Evolutionary conservation across 2,329 filamentous ascomycete genomes (phyloP), one percentile per base, ranked within the genome.

Genomic region (Leptographium galeiforme): DNA sequence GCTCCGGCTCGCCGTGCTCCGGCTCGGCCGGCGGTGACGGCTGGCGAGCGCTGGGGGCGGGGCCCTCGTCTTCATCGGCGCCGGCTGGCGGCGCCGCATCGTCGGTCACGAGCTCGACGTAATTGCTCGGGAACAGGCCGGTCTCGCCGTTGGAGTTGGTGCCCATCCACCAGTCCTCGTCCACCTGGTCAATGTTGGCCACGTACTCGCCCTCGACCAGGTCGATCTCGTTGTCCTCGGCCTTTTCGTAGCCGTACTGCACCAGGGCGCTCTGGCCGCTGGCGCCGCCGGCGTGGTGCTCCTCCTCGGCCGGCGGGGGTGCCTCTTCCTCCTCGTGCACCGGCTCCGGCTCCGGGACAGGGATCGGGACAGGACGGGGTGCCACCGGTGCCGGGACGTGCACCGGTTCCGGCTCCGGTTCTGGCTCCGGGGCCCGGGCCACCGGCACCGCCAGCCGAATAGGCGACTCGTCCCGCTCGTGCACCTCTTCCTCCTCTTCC

Each of bases 101-200:
- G 30, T 78, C 84, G 40, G 85, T 84, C 39, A 93, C 75, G 25
- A 95, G 68, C 67, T 95, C 89, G 52, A 98, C 91, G 60, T 98
- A 98, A 74, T 96, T 97, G 72, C 88, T 93, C 6, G 93, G 93
- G 76, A 98, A 97, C 39, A 98, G 75, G 48, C 93, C 93, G 55
- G 76, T 84, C 68, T 96, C 89, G 61, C 93, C 93, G 57, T 75
- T 76, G 25, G 77, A 72, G 71, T 97, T 98, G 60, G 85, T 87
- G 45, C 94, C 93, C 79, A 95, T 86, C 93, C 93, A 98, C 93
- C 93, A 98, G 66, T 98, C 91, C 51, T 94, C 86, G 61, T 97
- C 93, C 2, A 98, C 89, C 87, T 94, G 94, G 58, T 97, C 89
- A 62, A 98, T 95, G 65, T 95, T 85, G 30, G 79, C 89, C 40